phyloP scores from a whole-genome alignment of 1,284 basidiomycete species.

The Sanghuangporus baumii region DNA sequence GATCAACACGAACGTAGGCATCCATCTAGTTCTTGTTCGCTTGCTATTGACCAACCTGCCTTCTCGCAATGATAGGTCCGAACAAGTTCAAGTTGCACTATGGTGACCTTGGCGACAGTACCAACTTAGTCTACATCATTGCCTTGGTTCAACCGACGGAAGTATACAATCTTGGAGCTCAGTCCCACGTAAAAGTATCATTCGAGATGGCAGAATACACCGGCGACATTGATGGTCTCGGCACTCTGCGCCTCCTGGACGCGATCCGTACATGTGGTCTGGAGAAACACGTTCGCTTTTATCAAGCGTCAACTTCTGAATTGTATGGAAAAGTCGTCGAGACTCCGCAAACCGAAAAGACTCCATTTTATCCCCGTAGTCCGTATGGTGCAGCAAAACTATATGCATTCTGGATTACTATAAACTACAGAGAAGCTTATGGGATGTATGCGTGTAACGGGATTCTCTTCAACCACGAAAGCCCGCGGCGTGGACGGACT shows the following conservation, averaged over 20 bases:
- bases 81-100: conserved; percentile 86
- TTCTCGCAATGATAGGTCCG: conserved; percentile 40
- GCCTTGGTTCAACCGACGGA: conserved; percentile 88
- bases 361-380: conserved; percentile 89
- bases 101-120: conserved; percentile 87
- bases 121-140: conserved; percentile 91
- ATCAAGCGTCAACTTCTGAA: conserved; percentile 92
- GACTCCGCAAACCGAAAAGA: conserved; percentile 86
- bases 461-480: conserved; percentile 93
- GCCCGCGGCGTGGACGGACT: conserved; percentile 83
- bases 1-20: conserved; percentile 79
- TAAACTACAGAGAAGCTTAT: conserved; percentile 91
- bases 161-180: conserved; percentile 94
- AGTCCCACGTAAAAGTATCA: conserved; percentile 94
- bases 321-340: conserved; percentile 91
- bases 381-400: conserved; percentile 92
- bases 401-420: conserved; percentile 83
- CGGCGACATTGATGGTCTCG: conserved; percentile 87
- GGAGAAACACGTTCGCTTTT: conserved; percentile 82
- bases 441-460: conserved; percentile 90
- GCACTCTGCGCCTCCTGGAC: conserved; percentile 86
- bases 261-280: conserved; percentile 90
- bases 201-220: conserved; percentile 98
- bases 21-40: not conserved
- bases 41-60: conserved; percentile 10